A percentile compares a stretch with the other conserved stretches of the same genome.
Evolutionary conservation across 2,329 filamentous ascomycete species (phyloP).

Genomic region (Corynespora cassiicola): DNA sequence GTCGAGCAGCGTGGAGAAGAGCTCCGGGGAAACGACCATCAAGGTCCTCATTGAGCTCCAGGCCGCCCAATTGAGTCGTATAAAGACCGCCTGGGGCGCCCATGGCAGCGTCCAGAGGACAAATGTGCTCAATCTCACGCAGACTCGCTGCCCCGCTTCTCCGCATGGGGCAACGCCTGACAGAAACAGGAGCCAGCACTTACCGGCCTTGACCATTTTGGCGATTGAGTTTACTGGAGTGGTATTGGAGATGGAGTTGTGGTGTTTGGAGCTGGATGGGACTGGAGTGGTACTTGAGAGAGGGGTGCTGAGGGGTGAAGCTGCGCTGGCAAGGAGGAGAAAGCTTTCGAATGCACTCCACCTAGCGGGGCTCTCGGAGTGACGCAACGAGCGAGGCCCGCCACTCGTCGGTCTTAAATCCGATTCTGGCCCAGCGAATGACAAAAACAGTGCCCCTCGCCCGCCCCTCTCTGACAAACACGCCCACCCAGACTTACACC

Average conservation of each 20-base stretch:
- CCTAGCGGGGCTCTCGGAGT: constrained; percentile 40
- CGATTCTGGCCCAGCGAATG: constrained; percentile 32
- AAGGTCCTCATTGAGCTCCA: constrained; percentile 27
- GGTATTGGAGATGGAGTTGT: constrained; percentile 21
- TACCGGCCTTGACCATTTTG: constrained; percentile 99
- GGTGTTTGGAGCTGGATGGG: constrained; percentile 12
- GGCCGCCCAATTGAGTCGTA: constrained; percentile 26
- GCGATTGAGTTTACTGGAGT: constrained; percentile 51
- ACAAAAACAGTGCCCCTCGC: too few relatives aligned
- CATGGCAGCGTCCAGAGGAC: constrained; percentile 16
- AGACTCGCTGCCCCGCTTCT: constrained; percentile 52
- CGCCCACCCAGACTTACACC: constrained; percentile 1
- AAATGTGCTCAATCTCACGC: constrained; percentile 70
- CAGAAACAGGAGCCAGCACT: constrained; percentile 48
- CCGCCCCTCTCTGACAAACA: constrained; percentile 14
- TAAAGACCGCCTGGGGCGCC: constrained; percentile 13
- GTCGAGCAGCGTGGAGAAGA: constrained; percentile 1
- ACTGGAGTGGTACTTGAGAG: constrained; percentile 13
- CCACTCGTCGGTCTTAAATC: constrained; percentile 18
- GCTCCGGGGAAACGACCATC: too few relatives aligned
- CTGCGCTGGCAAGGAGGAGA: constrained; percentile 10
- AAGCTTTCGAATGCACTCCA: constrained; percentile 25
- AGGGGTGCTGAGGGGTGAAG: constrained; percentile 10
- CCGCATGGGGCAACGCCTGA: constrained; percentile 28
- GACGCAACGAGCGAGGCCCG: constrained; percentile 36